These are phyloP conservation scores for Eucalyptus globulus DNA, from an alignment of 345 rosid genomes.

Conservation along the genomic window DNA sequence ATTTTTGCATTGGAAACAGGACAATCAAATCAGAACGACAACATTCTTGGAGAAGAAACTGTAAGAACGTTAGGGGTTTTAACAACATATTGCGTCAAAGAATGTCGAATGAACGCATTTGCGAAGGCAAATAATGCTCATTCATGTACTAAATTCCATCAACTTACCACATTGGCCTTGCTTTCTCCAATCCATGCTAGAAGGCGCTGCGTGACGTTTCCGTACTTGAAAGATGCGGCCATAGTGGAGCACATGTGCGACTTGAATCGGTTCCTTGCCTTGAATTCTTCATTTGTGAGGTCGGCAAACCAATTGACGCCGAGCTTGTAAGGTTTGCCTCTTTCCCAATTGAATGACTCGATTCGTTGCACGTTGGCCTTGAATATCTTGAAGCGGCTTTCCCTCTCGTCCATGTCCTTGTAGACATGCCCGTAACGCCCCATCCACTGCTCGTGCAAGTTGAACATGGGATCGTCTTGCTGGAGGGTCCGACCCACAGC, in stretches of 20 bases:
- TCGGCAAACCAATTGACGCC: constrained; percentile 29
- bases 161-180: constrained; percentile 43
- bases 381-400: constrained; percentile 21
- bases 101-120: too few relatives aligned
- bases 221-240: constrained; percentile 17
- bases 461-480: too few relatives aligned
- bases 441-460: too few relatives aligned
- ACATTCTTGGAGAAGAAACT: not conserved
- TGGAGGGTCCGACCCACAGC: too few relatives aligned
- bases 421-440: too few relatives aligned
- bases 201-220: constrained; percentile 4
- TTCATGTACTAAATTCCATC: not conserved
- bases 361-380: constrained; percentile 17
- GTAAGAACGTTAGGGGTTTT: not conserved
- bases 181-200: constrained; percentile 36
- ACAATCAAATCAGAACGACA: not conserved
- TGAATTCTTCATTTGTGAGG: constrained; percentile 35
- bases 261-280: constrained; percentile 17
- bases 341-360: constrained; percentile 13
- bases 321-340: constrained; percentile 25
- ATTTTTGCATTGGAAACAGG: not conserved
- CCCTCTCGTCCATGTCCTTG: constrained; percentile 5
- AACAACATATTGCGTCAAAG: too few relatives aligned
- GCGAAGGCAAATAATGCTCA: too few relatives aligned
- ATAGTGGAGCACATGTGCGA: constrained; percentile 5